Percentiles rank a stretch among this genome's conserved stretches.
Conservation (phyloP, 225 moss, liverwort and hornwort genomes). For the Asterella californica region DNA sequence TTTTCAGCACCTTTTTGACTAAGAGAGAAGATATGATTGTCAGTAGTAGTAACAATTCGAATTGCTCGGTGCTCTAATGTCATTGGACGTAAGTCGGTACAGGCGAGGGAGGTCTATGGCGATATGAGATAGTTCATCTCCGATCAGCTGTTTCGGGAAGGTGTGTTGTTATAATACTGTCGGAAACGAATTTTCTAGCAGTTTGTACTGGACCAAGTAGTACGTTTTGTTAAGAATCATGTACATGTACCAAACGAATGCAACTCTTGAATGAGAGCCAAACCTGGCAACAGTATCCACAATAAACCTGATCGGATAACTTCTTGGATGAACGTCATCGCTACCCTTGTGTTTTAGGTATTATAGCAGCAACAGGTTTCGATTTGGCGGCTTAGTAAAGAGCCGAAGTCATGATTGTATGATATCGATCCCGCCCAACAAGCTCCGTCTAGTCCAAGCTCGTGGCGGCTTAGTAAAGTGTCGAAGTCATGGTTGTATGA, state of each 20-base stretch:
- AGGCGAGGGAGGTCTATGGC: conserved; percentile 7
- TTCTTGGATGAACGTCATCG: not conserved
- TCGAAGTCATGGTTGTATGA: no score
- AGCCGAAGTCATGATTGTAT: no score
- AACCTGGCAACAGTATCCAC: not conserved
- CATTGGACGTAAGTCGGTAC: conserved; percentile 9
- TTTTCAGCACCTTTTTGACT: conserved; percentile 3
- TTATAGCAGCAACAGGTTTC: no score
- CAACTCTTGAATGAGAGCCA: conserved; percentile 14
- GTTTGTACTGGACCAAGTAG: conserved; percentile 1
- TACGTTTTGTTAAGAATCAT: conserved; percentile 9
- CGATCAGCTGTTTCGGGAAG: not conserved
- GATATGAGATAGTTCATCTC: not conserved
- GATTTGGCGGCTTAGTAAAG: no score
- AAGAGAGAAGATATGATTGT: not conserved
- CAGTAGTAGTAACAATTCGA: conserved; percentile 2
- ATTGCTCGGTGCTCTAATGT: conserved; percentile 12
- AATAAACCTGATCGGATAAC: not conserved
- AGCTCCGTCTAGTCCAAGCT: no score
- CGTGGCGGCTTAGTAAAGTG: no score
- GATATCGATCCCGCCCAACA: no score
- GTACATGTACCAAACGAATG: conserved; percentile 20
- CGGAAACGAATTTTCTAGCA: conserved; percentile 7
- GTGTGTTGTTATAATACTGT: conserved; percentile 6
- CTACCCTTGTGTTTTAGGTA: no score